These are phyloP conservation scores for Blastocystis sp. DNA, from an alignment of 352 stramenopile genomes.

Conservation along the genomic window DNA sequence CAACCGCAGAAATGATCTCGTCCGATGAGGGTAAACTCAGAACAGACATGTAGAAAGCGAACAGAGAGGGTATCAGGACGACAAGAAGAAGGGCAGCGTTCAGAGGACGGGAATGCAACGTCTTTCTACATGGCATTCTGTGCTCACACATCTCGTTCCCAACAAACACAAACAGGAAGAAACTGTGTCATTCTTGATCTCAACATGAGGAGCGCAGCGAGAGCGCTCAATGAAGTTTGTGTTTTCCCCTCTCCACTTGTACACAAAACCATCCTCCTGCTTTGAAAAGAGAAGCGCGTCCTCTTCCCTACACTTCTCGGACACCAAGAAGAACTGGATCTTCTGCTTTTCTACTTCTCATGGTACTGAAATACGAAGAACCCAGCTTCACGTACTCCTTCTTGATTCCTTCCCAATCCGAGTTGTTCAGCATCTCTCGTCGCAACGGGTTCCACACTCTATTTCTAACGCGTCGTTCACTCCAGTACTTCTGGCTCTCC, in stretches of 20 bases:
- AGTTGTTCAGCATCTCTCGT: slow-evolving; percentile 31
- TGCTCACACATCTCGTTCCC: too few relatives aligned
- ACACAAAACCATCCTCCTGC: background rate
- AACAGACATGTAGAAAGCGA: background rate
- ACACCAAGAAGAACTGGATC: background rate
- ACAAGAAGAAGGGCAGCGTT: background rate
- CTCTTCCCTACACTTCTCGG: background rate
- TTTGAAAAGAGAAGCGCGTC: slow-evolving; percentile 16
- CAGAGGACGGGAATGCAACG: too few relatives aligned
- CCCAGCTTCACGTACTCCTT: background rate
- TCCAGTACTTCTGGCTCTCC: slow-evolving; percentile 36
- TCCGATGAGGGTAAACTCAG: background rate
- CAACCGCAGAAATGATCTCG: background rate
- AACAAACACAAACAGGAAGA: background rate
- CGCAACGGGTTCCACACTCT: slow-evolving; percentile 60
- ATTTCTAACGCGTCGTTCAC: background rate
- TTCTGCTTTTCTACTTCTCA: slow-evolving; percentile 57
- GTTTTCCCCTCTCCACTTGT: background rate
- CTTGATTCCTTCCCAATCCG: background rate
- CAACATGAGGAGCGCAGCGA: background rate
- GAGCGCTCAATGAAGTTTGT: background rate
- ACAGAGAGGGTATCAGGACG: background rate
- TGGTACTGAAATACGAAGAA: too few relatives aligned
- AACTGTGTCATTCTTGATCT: background rate
- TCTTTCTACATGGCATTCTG: too few relatives aligned